Percentiles rank a stretch among this genome's conserved stretches.
These are phyloP conservation scores for Aspergillus egyptiacus DNA, from an alignment of 495 filamentous ascomycete genomes.

Conservation along the genomic window DNA sequence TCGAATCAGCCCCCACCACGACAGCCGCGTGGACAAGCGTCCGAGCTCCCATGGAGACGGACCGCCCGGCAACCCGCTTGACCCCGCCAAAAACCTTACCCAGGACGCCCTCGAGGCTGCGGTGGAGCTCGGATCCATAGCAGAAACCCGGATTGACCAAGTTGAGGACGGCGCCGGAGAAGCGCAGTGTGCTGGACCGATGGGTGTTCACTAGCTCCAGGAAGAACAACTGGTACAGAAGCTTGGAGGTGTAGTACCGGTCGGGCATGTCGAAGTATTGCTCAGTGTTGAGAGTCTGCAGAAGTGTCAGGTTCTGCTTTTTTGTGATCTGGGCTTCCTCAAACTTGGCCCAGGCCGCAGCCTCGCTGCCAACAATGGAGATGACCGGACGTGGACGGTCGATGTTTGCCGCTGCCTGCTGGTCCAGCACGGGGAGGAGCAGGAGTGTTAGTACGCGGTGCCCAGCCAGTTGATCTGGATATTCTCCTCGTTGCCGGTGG, in stretches of 20 bases:
- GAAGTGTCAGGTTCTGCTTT: not conserved
- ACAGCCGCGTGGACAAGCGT: slow-evolving; percentile 9
- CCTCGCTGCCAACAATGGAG: slow-evolving; percentile 12
- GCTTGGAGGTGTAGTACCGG: slow-evolving; percentile 10
- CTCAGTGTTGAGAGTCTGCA: not conserved
- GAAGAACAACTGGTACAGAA: slow-evolving; percentile 10
- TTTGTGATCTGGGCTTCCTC: slow-evolving; percentile 1
- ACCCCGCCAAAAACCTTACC: not conserved
- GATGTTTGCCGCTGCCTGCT: not conserved
- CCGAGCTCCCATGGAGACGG: slow-evolving; percentile 3
- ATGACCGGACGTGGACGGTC: slow-evolving; percentile 4
- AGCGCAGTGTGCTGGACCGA: not conserved
- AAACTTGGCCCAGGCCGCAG: slow-evolving; percentile 13
- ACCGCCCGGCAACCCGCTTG: slow-evolving; percentile 6
- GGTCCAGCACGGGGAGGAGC: slow-evolving; percentile 37
- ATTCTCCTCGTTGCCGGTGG: slow-evolving; percentile 40
- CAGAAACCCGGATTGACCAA: slow-evolving; percentile 10
- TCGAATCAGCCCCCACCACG: slow-evolving; percentile 1
- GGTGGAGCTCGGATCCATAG: slow-evolving; percentile 9
- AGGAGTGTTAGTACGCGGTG: slow-evolving; percentile 42
- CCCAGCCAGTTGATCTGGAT: slow-evolving; percentile 48
- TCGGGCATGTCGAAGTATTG: slow-evolving; percentile 4
- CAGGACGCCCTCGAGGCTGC: not conserved
- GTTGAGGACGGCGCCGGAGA: slow-evolving; percentile 3
- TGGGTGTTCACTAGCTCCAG: not conserved